These are phyloP conservation scores for Teunomyces stri DNA, from an alignment of 805 yeast species.

Conservation along the genomic window DNA sequence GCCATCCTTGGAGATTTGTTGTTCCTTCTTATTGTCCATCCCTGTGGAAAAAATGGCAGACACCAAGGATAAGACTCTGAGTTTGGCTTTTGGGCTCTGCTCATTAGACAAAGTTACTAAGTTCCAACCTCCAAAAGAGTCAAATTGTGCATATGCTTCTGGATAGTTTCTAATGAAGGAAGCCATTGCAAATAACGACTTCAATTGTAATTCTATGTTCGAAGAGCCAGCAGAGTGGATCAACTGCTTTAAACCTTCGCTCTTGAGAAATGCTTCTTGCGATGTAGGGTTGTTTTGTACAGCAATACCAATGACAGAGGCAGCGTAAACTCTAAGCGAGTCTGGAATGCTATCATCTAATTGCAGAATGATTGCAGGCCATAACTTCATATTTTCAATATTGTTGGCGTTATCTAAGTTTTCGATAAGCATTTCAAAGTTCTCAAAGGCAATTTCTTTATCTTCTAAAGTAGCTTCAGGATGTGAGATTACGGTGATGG, in stretches of 20 bases:
- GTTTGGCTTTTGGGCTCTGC: slow-evolving; percentile 41
- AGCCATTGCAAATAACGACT: slow-evolving; percentile 77
- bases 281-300: slow-evolving; percentile 84
- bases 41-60: slow-evolving; percentile 61
- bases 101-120: slow-evolving; percentile 31
- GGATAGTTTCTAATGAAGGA: slow-evolving; percentile 68
- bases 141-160: slow-evolving; percentile 55
- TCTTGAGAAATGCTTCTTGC: slow-evolving; percentile 62
- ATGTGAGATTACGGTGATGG: slow-evolving; percentile 57
- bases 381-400: slow-evolving; percentile 75
- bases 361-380: slow-evolving; percentile 67
- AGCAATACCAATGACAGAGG: slow-evolving; percentile 83
- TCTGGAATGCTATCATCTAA: slow-evolving; percentile 39
- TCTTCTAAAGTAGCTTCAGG: slow-evolving; percentile 60
- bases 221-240: slow-evolving; percentile 33
- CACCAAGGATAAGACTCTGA: slow-evolving; percentile 56
- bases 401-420: slow-evolving; percentile 94
- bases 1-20: slow-evolving; percentile 35
- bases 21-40: slow-evolving; percentile 36
- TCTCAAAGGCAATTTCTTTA: slow-evolving; percentile 77
- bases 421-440: slow-evolving; percentile 90
- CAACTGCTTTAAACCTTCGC: slow-evolving; percentile 48
- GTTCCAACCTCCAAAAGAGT: slow-evolving; percentile 60
- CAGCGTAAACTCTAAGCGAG: slow-evolving; percentile 54
- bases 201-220: slow-evolving; percentile 43